Evolutionary conservation across 805 yeast species (phyloP).

Genomic region (Starmerella sp.): DNA sequence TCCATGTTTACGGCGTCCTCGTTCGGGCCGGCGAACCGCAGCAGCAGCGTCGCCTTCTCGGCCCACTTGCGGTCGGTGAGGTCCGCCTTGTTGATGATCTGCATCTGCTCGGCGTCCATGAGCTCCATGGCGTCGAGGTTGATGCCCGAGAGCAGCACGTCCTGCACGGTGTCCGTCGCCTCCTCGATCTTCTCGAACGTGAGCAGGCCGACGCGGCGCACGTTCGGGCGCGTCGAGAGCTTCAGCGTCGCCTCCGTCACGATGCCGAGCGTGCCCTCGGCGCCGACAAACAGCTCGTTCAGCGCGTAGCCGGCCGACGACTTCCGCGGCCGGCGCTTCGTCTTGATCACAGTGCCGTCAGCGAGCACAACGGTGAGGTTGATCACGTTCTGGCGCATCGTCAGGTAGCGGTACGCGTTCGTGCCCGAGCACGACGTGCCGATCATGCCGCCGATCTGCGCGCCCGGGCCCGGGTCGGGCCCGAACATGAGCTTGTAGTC

Average conservation of each 20-base stretch:
- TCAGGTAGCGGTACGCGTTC: constrained; percentile 74
- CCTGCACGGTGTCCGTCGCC: constrained; percentile 27
- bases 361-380: constrained; percentile 70
- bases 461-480: constrained; percentile 86
- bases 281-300: constrained; percentile 67
- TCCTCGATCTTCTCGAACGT: constrained; percentile 30
- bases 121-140: constrained; percentile 71
- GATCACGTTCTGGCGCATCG: constrained; percentile 73
- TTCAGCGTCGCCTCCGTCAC: constrained; percentile 43
- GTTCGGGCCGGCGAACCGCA: constrained; percentile 31
- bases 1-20: constrained; percentile 46
- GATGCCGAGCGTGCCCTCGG: constrained; percentile 62
- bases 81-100: constrained; percentile 54
- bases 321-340: constrained; percentile 67
- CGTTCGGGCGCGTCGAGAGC: constrained; percentile 36
- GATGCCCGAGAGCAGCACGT: constrained; percentile 57
- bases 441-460: constrained; percentile 76
- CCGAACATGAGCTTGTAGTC: constrained; percentile 55
- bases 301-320: constrained; percentile 74
- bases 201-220: constrained; percentile 54
- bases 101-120: constrained; percentile 61
- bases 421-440: constrained; percentile 32
- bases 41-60: constrained; percentile 63
- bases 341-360: constrained; percentile 71
- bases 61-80: constrained; percentile 44